Evolutionary conservation across 805 yeast genomes (phyloP), one percentile per base, ranked within the genome.

Genomic region (Barnettozyma wickerhamii): DNA sequence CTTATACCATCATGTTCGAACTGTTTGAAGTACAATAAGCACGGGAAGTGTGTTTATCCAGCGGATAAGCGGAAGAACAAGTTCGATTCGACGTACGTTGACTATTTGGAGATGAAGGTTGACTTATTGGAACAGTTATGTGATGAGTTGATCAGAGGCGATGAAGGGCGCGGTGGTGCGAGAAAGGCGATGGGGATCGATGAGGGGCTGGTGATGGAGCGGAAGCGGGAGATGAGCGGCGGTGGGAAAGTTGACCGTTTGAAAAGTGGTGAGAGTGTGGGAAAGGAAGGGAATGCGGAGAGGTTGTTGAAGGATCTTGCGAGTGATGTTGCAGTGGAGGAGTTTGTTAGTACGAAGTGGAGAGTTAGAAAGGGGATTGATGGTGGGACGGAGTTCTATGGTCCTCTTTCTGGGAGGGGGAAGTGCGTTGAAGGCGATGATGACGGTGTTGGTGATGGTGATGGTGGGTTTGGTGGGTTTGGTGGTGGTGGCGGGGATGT

Each of bases 361-460:
- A 49, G 56, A 30, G 66, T 62, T 4, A 41, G 61, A 12, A 49
- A 48, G 18, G 59, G 56, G 37, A 43, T 45, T 4, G 34, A 44
- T 7, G 60, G 62, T 1, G 40, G 48, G 14, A 60, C 64, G 3
- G 64, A 56, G 17, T 63, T 62, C 40, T 63, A 63, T 40, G 67
- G 67, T 0, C 67, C 66, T 4, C 51, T 62, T 2, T 60, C 65
- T 2, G 65, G 64, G 4, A 41, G 65, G 27, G 63, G 59, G 35
- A 56, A 56, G 23, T 58, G 56, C 19, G 26, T 48, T 5, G 64
- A 59, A 34, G 49, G 47, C 14, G 49, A 43, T 10, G 52, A 43
- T 6, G 43, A 42, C 2, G 41, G 36, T 7, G 42, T 30, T 6
- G 33, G 27, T 13, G 32, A 30, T n/a, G 7, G n/a, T 15, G 30